Base-by-base conservation (phyloP, 1,139 yeast species). In the Candida pseudoviswanathii region DNA sequence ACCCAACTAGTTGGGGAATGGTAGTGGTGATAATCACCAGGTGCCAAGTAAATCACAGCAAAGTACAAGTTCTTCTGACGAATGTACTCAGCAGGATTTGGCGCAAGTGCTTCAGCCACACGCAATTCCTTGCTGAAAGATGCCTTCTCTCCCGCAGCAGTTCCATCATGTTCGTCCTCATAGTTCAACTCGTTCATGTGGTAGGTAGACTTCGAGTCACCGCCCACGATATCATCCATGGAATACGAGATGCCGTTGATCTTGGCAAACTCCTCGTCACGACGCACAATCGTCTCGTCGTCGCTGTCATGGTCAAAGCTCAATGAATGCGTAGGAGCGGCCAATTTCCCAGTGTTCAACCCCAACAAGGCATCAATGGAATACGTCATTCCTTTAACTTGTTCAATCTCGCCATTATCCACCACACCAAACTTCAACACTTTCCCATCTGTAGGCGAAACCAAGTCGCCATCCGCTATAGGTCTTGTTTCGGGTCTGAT, bases 1-100 rank as follows among this genome's bases (percentile, higher is more conserved):
- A 94, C 98, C 99, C 99, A 95, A 66, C 89, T 87, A 2, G 92
- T 82, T 4, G 99, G 99, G 3, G 98, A 90, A 66, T 95, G 99
- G 72, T 87, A 95, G 56, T 96, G 86, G 70, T 95, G 99, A 67
- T 95, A 95, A 65, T 95, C 99, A 36, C 99, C 99, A 1, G 99
- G 99, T 0, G 98, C 97, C 51, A 95, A 78, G 65, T 95, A 95
- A 36, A 95, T 90, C 24, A 95, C 99, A 1, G 96, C 85, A 66
- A 89, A 94, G 64, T 79, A 94, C 50, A 95, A 74, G 59, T 85
- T 85, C 53, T 85, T 88, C 45, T 78, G 77, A 24, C 60, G 63
- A 47, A 67, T 56, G 40, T 57, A 55, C 47, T 68, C 75, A n/a
- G 60, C 52, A 2, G 71, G 67, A 10, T 70, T 58, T n/a, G 79